Evolutionary conservation across 2,329 filamentous ascomycete species (phyloP).

Genomic region (Apiospora koreana): DNA sequence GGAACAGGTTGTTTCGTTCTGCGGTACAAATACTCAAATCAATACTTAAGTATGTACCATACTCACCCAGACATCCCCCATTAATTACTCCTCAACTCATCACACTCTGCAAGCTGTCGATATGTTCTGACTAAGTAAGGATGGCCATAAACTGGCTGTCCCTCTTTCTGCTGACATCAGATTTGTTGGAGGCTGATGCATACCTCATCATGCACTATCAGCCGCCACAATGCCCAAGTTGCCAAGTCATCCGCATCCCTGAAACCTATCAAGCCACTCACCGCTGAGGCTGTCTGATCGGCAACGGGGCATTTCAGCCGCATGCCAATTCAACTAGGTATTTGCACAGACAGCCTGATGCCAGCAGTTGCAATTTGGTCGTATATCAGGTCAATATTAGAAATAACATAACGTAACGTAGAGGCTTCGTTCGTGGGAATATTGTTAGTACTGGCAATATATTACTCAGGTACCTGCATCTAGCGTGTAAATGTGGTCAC

Average conservation of each 20-base stretch:
- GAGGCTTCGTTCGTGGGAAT: neutral
- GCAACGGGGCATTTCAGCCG: neutral
- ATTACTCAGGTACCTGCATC: neutral
- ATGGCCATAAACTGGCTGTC: neutral
- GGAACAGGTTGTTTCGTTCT: too few relatives aligned
- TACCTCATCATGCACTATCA: conserved; percentile 3
- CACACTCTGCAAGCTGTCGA: too few relatives aligned
- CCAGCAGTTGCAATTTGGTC: neutral
- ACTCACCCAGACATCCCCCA: too few relatives aligned
- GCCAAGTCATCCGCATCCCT: neutral
- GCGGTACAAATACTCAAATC: too few relatives aligned
- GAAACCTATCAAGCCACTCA: neutral
- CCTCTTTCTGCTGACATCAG: neutral
- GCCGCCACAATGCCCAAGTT: conserved; percentile 7
- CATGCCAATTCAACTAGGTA: neutral
- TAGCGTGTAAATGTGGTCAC: neutral
- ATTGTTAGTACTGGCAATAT: neutral
- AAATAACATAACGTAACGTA: too few relatives aligned
- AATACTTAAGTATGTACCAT: too few relatives aligned
- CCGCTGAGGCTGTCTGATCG: neutral
- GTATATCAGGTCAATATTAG: neutral
- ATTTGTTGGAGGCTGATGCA: conserved; percentile 1
- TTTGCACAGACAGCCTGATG: neutral
- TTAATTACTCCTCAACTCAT: too few relatives aligned
- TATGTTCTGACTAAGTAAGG: too few relatives aligned